Evolutionary conservation across 805 yeast species (phyloP), one percentile per base, ranked within the genome.

Genomic region (Wickerhamia fluorescens): DNA sequence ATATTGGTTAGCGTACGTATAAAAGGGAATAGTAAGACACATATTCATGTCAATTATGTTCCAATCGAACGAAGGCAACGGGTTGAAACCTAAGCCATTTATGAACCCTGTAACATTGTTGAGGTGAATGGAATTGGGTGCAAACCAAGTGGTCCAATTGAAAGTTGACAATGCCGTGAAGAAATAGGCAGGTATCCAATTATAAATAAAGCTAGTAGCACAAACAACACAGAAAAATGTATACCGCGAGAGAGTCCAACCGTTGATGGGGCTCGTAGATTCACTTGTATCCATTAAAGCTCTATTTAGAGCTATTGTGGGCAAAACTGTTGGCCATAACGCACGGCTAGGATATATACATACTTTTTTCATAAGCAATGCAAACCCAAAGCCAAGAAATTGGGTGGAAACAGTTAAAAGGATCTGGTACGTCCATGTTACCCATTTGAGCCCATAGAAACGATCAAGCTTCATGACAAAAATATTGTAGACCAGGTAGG

Each of bases 311-410:
- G 68, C 68, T 30, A 63, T 54, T 2, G 63, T 57, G 5, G 70
- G 70, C 19, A 63, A 39, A 16, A 61, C 49, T 3, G 68, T 61
- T 14, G 70, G 70, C 70, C 69, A 63, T 9, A 63, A 37, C 1
- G 68, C 51, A 36, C 58, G 61, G 14, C 51, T 49, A 2, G 69
- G 69, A 34, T 62, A 61, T 6, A 63, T 53, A 33, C 67, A 64
- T 18, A 78, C 69, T 35, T 71, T 68, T 43, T 80, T 66, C 64
- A 76, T 64, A 13, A 78, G 44, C 28, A 81, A 78, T 5, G 85
- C 83, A 47, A 78, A 67, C 1, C 82, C 78, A 43, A 75, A 71
- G 14, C 86, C 87, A 39, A 78, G 53, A 36, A 71, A 73, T 45
- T 76, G 78, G 2, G 82, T 64, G 3, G 79, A 64, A 4, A 75